Conservation (phyloP, 352 stramenopile species). For the Globisporangium yorkense region DNA sequence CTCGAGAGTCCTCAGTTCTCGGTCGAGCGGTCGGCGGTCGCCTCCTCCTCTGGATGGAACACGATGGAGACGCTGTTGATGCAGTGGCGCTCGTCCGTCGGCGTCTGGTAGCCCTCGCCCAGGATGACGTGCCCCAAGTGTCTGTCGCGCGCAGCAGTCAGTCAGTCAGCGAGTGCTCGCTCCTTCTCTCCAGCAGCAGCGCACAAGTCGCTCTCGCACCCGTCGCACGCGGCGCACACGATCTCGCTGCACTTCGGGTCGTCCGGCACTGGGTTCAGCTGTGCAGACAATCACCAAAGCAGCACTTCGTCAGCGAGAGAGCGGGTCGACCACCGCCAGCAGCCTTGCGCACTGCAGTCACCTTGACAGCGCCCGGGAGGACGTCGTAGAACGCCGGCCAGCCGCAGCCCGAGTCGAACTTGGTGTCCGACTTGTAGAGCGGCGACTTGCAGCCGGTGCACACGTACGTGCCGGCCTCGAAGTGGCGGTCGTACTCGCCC, state of each 20-base stretch:
- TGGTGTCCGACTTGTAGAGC: slow-evolving; percentile 83
- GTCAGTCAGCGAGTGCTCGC: too few species aligned
- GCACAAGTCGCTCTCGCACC: slow-evolving; percentile 24
- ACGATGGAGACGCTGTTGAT: slow-evolving; percentile 89
- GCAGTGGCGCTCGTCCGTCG: slow-evolving; percentile 86
- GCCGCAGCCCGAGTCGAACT: slow-evolving; percentile 89
- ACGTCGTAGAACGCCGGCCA: slow-evolving; percentile 90
- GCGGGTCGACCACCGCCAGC: too few species aligned
- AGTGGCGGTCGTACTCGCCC: slow-evolving; percentile 87
- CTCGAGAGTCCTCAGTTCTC: too few species aligned
- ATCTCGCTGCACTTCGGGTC: slow-evolving; percentile 58
- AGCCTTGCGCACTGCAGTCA: slow-evolving; percentile 6
- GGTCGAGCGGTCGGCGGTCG: too few species aligned
- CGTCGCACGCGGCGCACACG: slow-evolving; percentile 83
- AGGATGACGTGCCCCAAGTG: slow-evolving; percentile 92
- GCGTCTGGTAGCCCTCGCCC: slow-evolving; percentile 81
- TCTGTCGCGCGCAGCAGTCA: slow-evolving; percentile 18
- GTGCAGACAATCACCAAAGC: too few species aligned
- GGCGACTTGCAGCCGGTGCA: slow-evolving; percentile 85
- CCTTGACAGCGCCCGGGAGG: slow-evolving; percentile 83
- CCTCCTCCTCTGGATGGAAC: slow-evolving; percentile 33
- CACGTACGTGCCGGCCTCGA: slow-evolving; percentile 79
- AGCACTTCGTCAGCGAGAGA: too few species aligned
- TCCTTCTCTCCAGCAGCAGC: neutral
- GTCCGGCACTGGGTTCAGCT: too few species aligned